A percentile compares a stretch with the other conserved stretches of the same genome.
phyloP scores from a whole-genome alignment of 768 basidiomycete genomes.

The Boletus vinaceobasis region DNA sequence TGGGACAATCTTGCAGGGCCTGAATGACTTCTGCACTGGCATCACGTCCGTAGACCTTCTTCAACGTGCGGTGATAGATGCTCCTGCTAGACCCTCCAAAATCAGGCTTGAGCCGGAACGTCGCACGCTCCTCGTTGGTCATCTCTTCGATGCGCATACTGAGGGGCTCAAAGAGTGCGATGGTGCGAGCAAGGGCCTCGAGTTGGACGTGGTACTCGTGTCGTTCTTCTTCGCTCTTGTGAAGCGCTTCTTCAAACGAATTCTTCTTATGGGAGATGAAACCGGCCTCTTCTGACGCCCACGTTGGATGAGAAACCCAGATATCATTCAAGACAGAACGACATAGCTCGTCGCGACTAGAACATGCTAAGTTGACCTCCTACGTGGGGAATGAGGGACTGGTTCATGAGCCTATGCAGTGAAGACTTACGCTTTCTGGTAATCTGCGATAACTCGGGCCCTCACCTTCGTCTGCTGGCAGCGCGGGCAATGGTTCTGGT shows the following conservation, averaged over 20 bases:
- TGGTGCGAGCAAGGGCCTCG: slow-evolving; percentile 86
- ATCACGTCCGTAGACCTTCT: slow-evolving; percentile 89
- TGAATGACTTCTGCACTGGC: slow-evolving; percentile 71
- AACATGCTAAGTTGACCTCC: slow-evolving; percentile 90
- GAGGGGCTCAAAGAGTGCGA: slow-evolving; percentile 87
- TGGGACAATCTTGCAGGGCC: slow-evolving; percentile 89
- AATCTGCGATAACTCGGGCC: slow-evolving; percentile 93
- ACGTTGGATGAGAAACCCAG: slow-evolving; percentile 98
- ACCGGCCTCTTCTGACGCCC: slow-evolving; percentile 95
- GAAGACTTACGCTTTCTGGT: slow-evolving; percentile 73
- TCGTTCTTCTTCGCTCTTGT: slow-evolving; percentile 96
- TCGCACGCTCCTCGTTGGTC: slow-evolving; percentile 78
- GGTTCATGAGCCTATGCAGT: not conserved
- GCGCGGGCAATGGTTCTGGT: slow-evolving; percentile 72
- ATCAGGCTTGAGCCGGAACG: slow-evolving; percentile 79
- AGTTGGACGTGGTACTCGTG: slow-evolving; percentile 97
- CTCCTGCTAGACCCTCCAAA: slow-evolving; percentile 86
- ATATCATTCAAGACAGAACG: slow-evolving; percentile 95
- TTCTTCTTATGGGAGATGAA: slow-evolving; percentile 97
- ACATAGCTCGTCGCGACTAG: slow-evolving; percentile 90
- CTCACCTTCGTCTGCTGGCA: slow-evolving; percentile 78
- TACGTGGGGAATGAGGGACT: slow-evolving; percentile 30
- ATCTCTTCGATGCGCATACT: slow-evolving; percentile 82
- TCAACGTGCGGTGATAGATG: slow-evolving; percentile 90
- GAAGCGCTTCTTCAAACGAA: slow-evolving; percentile 89